Percentiles rank a stretch among this genome's conserved stretches.
Conservation (phyloP, 2,329 filamentous ascomycete genomes). For the Paecilomyces sp. region DNA sequence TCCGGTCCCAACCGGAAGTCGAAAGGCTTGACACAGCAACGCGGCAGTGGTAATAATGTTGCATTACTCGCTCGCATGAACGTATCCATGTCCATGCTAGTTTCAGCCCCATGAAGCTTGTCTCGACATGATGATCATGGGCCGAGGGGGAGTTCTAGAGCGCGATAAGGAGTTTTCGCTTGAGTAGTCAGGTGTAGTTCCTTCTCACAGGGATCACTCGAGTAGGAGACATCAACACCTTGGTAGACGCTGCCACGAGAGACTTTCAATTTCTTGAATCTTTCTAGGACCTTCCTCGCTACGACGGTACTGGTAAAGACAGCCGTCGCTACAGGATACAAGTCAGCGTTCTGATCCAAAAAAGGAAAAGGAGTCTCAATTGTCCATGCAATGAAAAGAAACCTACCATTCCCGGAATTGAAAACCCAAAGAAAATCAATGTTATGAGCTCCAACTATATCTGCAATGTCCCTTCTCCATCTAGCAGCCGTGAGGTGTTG, state of each 20-base stretch:
- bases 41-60: not conserved
- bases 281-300: constrained; percentile 25
- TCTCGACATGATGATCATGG: not conserved
- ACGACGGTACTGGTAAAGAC: constrained; percentile 31
- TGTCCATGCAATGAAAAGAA: not conserved
- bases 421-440: constrained; percentile 36
- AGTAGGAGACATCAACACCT: constrained; percentile 28
- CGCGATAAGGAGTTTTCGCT: not conserved
- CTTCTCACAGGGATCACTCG: constrained; percentile 34
- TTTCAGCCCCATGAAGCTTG: not conserved
- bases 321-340: constrained; percentile 22
- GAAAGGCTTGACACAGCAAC: not conserved
- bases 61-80: not conserved
- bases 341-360: not conserved
- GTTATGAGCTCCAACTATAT: constrained; percentile 25
- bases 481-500: constrained; percentile 23
- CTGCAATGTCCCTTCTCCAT: constrained; percentile 28
- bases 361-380: not conserved
- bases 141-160: not conserved
- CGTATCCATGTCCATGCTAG: not conserved
- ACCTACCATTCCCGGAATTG: constrained; percentile 37
- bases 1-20: not conserved
- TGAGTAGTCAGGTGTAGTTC: constrained; percentile 19
- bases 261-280: constrained; percentile 22
- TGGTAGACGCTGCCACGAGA: constrained; percentile 19